Base-by-base conservation (phyloP, 2,329 filamentous ascomycete genomes). In the Epichloe elymi region DNA sequence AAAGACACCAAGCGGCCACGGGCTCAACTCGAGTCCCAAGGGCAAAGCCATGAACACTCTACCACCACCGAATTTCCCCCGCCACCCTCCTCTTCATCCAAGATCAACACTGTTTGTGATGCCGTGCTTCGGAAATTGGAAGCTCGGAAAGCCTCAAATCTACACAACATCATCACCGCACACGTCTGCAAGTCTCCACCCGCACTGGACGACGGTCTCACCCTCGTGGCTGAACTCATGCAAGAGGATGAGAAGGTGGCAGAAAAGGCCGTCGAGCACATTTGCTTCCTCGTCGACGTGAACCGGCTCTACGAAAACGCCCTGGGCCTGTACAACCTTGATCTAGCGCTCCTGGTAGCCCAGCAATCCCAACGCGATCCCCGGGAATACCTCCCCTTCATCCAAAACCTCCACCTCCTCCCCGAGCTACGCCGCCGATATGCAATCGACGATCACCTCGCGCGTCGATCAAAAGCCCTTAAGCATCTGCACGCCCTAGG, bases 311-410 rank as follows among this genome's bases (percentile, higher is more conserved):
- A 95, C 61, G 88, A 96, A 55, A 83, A 90, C 54, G 87, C 93
- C 0, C 74, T 98, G 2, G 90, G 90, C 1, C 74, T 97, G 2
- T 98, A 98, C 64, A 83, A 97, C 61, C 78, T 98, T 3, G 88
- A 95, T 11, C 79, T 98, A 7, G 84, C 91, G 3, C 74, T 98
- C 11, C 74, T 96, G 5, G 87, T 98, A 12, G 93, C 93, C 0
- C 93, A 98, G 62, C 90, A 96, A 63, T 93, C 90, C 0, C 93
- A 98, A 67, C 88, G 91, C 63, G 93, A 98, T 60, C 93, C 93
- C 1, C 76, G 89, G 58, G 93, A 98, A 65, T 98, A 98, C 59
- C 78, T 97, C 7, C 93, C 93, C 4, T 97, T 97, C 63, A 80
- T 98, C 48, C 90, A 95, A 62, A 83, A 83, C 37, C 76, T 98